Percentiles rank a stretch among this genome's conserved stretches.
Conservation (phyloP, 2,329 filamentous ascomycete species). For the Fusarium austroafricanum region DNA sequence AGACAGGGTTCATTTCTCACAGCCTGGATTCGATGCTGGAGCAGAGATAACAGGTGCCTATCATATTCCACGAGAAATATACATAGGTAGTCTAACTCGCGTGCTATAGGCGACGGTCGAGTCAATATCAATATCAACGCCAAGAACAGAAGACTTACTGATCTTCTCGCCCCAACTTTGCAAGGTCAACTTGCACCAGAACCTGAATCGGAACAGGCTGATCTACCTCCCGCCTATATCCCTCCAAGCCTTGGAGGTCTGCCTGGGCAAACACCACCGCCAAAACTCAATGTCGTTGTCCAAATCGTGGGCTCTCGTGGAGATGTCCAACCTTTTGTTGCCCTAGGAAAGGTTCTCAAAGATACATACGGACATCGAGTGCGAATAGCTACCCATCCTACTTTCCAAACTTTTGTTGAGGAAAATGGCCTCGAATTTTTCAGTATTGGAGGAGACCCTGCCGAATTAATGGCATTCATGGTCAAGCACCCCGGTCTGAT, state of each 20-base stretch:
- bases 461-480: constrained; percentile 88
- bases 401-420: constrained; percentile 75
- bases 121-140: constrained; percentile 85
- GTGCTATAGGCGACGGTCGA: constrained; percentile 74
- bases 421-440: constrained; percentile 81
- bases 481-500: constrained; percentile 89
- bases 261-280: constrained; percentile 67
- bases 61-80: not conserved
- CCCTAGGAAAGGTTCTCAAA: constrained; percentile 73
- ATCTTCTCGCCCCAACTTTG: constrained; percentile 74
- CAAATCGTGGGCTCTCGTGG: constrained; percentile 81
- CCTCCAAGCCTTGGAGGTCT: constrained; percentile 77
- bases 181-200: constrained; percentile 66
- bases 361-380: constrained; percentile 76
- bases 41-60: constrained; percentile 66
- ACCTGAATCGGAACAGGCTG: constrained; percentile 51
- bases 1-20: constrained; percentile 68
- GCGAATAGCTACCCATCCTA: constrained; percentile 77
- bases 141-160: constrained; percentile 72
- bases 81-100: constrained; percentile 25
- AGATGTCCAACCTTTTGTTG: constrained; percentile 81
- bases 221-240: constrained; percentile 75
- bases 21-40: constrained; percentile 71
- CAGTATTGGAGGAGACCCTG: constrained; percentile 79
- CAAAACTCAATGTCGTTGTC: constrained; percentile 75